Base-by-base conservation (phyloP, 2,329 filamentous ascomycete genomes). In the Claviceps pusilla region DNA sequence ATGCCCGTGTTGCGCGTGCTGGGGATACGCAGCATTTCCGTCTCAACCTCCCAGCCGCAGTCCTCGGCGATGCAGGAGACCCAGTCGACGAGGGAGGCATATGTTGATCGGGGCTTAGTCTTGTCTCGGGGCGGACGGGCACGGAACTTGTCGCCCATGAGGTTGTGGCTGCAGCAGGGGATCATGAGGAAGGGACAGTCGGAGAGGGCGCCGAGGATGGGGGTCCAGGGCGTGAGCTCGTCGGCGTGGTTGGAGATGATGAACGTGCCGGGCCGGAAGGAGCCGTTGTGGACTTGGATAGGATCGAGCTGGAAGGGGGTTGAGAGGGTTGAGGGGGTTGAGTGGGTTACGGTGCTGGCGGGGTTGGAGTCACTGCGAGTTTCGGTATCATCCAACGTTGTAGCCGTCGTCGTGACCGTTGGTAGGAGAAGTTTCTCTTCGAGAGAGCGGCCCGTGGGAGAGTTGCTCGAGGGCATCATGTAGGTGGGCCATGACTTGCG, bases 211-310 rank as follows among this genome's bases (percentile, higher is more conserved):
- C 88, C 90, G 45, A 98, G 79, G 19, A 97, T 77, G 0, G 93
- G 93, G 0, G 93, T 97, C 93, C 93, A 98, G 0, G 88, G 82
- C 0, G 93, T 98, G 14, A 98, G 77, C 70, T 98, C 90, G 65
- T 98, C 93, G 11, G 91, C 91, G 67, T 98, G 93, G 65, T 98
- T 98, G 50, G 89, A 95, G 58, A 98, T 86, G 62, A 98, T 89
- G 68, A 98, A 98, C 0, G 89, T 94, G 33, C 82, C 81, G 16
- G 68, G 66, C 0, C 80, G 75, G 63, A 97, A 95, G 10, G 75
- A 63, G 41, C 91, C 93, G 57, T 74, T 67, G 62, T 81, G 76
- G 16, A 74, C 65, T 5, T 56, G 57, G 4, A 60, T 54, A 3
- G 56, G n/a, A 28, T 48, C 45, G 3, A 56, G 39, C 1, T 59